These are phyloP conservation scores for Verticillium klebahnii DNA, from an alignment of 2,329 filamentous ascomycete genomes.

Conservation along the genomic window DNA sequence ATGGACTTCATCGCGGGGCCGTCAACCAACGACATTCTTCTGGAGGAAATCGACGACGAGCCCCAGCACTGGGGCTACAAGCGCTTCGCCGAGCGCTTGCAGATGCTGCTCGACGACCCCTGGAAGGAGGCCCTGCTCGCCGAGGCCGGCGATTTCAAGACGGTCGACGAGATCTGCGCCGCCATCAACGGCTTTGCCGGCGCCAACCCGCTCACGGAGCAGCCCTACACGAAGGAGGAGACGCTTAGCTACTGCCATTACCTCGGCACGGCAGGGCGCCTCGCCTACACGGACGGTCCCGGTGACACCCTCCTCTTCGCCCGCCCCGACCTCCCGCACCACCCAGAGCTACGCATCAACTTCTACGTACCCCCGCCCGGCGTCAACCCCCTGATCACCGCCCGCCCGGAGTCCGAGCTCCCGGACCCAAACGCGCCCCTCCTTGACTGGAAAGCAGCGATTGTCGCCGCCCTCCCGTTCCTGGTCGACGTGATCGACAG, in stretches of 20 bases:
- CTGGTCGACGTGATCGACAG: slow-evolving; percentile 11
- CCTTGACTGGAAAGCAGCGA: background rate
- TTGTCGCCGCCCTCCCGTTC: background rate
- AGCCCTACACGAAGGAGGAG: background rate
- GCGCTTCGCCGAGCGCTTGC: slow-evolving; percentile 25
- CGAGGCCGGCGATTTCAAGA: slow-evolving; percentile 3
- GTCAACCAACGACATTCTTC: slow-evolving; percentile 19
- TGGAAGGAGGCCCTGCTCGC: slow-evolving; percentile 19
- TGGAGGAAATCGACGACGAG: slow-evolving; percentile 14
- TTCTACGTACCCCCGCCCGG: slow-evolving; percentile 8
- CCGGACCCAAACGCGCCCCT: background rate
- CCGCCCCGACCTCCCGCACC: slow-evolving; percentile 19
- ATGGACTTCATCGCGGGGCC: slow-evolving; percentile 6
- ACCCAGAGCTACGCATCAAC: slow-evolving; percentile 25
- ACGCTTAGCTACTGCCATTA: background rate
- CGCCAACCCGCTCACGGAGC: background rate
- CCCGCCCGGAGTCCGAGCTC: background rate
- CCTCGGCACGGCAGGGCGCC: background rate
- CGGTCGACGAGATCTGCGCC: slow-evolving; percentile 14
- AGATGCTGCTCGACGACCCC: slow-evolving; percentile 24
- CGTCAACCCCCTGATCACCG: background rate
- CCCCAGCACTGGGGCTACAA: slow-evolving; percentile 14
- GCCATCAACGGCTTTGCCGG: slow-evolving; percentile 12
- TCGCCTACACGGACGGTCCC: background rate
- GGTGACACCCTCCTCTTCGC: slow-evolving; percentile 17